These are phyloP conservation scores for Coemansia sp. DNA, from an alignment of 192 early-diverging fungal genomes.

Conservation along the genomic window DNA sequence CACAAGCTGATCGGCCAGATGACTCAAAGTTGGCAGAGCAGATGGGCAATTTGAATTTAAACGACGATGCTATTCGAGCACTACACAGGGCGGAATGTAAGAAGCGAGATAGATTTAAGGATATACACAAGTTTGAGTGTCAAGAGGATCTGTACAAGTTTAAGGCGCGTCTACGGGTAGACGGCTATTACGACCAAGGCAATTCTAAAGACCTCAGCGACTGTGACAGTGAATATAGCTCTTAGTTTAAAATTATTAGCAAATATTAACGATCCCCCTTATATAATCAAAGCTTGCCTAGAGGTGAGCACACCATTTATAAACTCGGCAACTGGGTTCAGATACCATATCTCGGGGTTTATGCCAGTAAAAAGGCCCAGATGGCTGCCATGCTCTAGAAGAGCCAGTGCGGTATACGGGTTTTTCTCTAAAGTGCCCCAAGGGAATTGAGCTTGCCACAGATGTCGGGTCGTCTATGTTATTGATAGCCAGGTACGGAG, in stretches of 20 bases:
- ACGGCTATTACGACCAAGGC: neutral
- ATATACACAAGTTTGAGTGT: neutral
- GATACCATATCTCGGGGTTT: conserved; percentile 47
- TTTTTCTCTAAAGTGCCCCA: conserved; percentile 66
- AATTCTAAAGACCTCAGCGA: too few species aligned
- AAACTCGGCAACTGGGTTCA: conserved; percentile 63
- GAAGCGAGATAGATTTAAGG: neutral
- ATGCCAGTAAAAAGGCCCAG: conserved; percentile 68
- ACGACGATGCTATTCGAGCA: neutral
- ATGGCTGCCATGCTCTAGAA: conserved; percentile 78
- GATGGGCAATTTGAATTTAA: neutral
- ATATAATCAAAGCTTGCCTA: neutral
- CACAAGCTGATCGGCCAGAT: neutral
- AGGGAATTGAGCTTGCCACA: conserved; percentile 61
- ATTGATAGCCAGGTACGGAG: conserved; percentile 76
- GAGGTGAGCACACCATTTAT: neutral
- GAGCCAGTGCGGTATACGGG: conserved; percentile 73
- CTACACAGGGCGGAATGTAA: neutral
- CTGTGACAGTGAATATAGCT: neutral
- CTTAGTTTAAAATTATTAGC: neutral
- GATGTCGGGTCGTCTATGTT: conserved; percentile 83
- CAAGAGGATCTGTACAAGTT: neutral
- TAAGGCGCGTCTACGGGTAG: neutral
- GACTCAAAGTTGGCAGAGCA: neutral
- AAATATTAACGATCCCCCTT: neutral